Conservation (phyloP, 2,329 filamentous ascomycete species). For the Proliferodiscus dingleyae region DNA sequence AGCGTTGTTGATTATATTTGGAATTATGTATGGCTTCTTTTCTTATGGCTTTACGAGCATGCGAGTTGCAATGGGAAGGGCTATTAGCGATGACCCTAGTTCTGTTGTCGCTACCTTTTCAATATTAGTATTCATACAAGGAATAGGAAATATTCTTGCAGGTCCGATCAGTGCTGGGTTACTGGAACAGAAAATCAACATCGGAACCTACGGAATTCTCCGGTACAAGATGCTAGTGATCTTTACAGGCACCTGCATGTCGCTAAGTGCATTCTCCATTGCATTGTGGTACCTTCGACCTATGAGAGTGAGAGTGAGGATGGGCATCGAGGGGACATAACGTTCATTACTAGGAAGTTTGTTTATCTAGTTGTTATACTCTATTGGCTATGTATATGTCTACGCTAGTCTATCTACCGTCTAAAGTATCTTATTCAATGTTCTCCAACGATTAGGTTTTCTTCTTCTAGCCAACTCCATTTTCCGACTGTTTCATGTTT, state of each 20-base stretch:
- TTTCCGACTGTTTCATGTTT: too few species aligned
- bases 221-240: slow-evolving; percentile 18
- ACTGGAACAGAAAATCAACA: slow-evolving; percentile 10
- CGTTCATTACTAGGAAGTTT: too few species aligned
- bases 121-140: slow-evolving; percentile 30
- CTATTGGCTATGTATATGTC: too few species aligned
- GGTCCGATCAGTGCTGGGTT: slow-evolving; percentile 29
- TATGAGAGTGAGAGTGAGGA: background rate
- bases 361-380: too few species aligned
- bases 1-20: slow-evolving; percentile 43
- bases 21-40: slow-evolving; percentile 51
- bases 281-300: slow-evolving; percentile 9
- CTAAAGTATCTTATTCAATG: too few species aligned
- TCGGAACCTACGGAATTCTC: slow-evolving; percentile 13
- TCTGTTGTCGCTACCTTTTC: slow-evolving; percentile 26
- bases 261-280: slow-evolving; percentile 13
- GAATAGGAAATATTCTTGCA: slow-evolving; percentile 30
- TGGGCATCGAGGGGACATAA: too few species aligned
- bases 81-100: slow-evolving; percentile 28
- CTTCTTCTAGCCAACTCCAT: too few species aligned
- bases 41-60: slow-evolving; percentile 46
- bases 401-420: too few species aligned
- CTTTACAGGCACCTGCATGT: slow-evolving; percentile 22
- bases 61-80: slow-evolving; percentile 37
- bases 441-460: too few species aligned